These are phyloP conservation scores for Emergomyces africanus DNA, from an alignment of 2,329 filamentous ascomycete genomes.

Conservation along the genomic window DNA sequence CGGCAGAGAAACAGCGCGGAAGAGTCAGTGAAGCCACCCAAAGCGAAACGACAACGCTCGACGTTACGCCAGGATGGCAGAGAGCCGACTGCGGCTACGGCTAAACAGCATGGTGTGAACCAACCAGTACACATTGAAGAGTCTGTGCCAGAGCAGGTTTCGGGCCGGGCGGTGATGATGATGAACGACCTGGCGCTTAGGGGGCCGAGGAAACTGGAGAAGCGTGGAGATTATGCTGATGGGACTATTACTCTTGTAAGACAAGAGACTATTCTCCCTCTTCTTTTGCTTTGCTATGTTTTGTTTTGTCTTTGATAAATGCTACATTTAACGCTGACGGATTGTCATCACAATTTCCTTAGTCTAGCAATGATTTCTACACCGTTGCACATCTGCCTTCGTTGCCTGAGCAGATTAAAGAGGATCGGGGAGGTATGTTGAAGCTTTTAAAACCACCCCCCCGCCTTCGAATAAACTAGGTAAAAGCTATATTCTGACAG, in stretches of 20 bases:
- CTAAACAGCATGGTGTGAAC: slow-evolving; percentile 4
- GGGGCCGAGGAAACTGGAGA: slow-evolving; percentile 26
- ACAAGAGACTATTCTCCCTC: not conserved
- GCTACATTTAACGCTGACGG: too few species aligned
- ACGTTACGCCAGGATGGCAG: slow-evolving; percentile 25
- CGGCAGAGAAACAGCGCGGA: slow-evolving; percentile 32
- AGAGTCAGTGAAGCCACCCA: slow-evolving; percentile 33
- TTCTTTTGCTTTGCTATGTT: not conserved
- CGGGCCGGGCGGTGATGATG: not conserved
- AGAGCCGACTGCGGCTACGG: slow-evolving; percentile 11
- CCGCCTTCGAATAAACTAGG: slow-evolving; percentile 1
- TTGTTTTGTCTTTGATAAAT: too few species aligned
- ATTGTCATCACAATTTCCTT: not conserved
- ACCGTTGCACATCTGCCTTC: slow-evolving; percentile 73
- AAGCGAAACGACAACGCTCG: slow-evolving; percentile 36
- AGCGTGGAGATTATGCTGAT: slow-evolving; percentile 18
- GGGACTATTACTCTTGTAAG: slow-evolving; percentile 27
- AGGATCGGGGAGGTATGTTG: slow-evolving; percentile 47
- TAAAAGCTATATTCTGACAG: slow-evolving; percentile 5
- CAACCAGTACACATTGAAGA: not conserved
- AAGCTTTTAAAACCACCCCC: not conserved
- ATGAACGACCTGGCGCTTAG: slow-evolving; percentile 24
- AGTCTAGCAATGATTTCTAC: slow-evolving; percentile 79
- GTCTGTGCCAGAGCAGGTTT: not conserved
- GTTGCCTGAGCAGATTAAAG: slow-evolving; percentile 63